Conservation (phyloP, 257 asterid species). For the Solanum virginianum region DNA sequence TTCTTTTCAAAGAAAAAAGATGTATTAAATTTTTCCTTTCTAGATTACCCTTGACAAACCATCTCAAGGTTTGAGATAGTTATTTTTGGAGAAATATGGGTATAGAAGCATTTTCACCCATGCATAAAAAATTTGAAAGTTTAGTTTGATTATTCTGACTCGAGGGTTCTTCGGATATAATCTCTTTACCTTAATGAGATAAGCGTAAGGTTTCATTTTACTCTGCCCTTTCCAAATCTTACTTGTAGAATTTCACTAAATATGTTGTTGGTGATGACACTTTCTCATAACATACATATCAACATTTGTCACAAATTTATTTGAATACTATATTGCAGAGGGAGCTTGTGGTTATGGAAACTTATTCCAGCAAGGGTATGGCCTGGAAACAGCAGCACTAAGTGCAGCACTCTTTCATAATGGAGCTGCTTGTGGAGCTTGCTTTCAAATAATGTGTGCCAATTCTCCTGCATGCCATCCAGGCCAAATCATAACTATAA, state of each 20-base stretch:
- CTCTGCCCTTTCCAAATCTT: too few relatives aligned
- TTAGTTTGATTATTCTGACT: neutral
- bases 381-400: conserved; percentile 21
- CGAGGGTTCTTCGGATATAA: too few relatives aligned
- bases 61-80: neutral
- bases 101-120: neutral
- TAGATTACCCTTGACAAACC: neutral
- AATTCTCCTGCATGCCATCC: conserved; percentile 8
- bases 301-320: neutral
- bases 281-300: neutral
- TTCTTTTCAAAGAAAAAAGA: neutral
- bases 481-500: conserved; percentile 2
- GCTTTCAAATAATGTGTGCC: conserved; percentile 25
- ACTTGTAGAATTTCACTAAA: neutral
- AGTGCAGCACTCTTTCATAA: conserved; percentile 25
- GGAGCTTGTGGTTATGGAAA: conserved; percentile 40
- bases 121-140: neutral
- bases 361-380: conserved; percentile 13
- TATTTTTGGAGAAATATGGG: too few relatives aligned
- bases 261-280: neutral
- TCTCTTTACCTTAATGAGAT: too few relatives aligned
- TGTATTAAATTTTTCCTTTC: too few relatives aligned
- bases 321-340: neutral
- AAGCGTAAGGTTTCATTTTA: too few relatives aligned
- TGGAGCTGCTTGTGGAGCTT: conserved; percentile 28